Conservation (phyloP, 2,329 filamentous ascomycete genomes). For the Cyanodermella asteris region DNA sequence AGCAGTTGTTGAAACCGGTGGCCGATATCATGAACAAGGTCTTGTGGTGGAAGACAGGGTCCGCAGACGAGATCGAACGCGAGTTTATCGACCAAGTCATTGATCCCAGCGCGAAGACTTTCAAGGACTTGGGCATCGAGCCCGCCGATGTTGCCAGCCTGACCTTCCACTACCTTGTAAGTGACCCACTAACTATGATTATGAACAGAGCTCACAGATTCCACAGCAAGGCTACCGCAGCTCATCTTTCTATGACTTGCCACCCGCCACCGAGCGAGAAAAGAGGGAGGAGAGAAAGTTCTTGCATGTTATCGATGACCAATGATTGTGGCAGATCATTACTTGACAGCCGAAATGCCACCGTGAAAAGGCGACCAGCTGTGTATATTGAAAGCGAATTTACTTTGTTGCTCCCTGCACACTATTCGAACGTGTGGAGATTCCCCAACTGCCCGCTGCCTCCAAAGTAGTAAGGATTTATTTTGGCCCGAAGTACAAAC, state of each 20-base stretch:
- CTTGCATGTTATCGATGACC: slow-evolving; percentile 75
- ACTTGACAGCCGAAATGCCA: no score
- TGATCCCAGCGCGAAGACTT: slow-evolving; percentile 80
- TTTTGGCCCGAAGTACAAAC: no score
- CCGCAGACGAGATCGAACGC: slow-evolving; percentile 67
- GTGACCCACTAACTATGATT: slow-evolving; percentile 13
- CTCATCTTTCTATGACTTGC: slow-evolving; percentile 74
- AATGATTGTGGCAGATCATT: slow-evolving; percentile 27
- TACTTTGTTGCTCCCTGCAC: no score
- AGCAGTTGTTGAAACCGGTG: slow-evolving; percentile 51
- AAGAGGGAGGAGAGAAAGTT: slow-evolving; percentile 92
- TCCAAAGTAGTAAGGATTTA: no score
- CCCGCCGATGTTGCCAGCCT: slow-evolving; percentile 67
- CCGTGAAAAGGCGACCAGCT: no score
- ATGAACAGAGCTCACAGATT: slow-evolving; percentile 2
- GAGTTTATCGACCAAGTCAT: slow-evolving; percentile 89
- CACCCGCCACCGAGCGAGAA: slow-evolving; percentile 85
- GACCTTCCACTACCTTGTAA: slow-evolving; percentile 84
- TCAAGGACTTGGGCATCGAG: slow-evolving; percentile 79
- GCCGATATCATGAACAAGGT: slow-evolving; percentile 55
- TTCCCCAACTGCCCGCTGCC: no score
- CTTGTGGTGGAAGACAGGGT: slow-evolving; percentile 75
- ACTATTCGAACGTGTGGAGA: no score
- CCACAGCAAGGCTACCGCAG: slow-evolving; percentile 71
- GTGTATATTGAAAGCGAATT: no score